Evolutionary conservation across 1,284 basidiomycete species (phyloP).

Genomic region (Ustilago bromivora): DNA sequence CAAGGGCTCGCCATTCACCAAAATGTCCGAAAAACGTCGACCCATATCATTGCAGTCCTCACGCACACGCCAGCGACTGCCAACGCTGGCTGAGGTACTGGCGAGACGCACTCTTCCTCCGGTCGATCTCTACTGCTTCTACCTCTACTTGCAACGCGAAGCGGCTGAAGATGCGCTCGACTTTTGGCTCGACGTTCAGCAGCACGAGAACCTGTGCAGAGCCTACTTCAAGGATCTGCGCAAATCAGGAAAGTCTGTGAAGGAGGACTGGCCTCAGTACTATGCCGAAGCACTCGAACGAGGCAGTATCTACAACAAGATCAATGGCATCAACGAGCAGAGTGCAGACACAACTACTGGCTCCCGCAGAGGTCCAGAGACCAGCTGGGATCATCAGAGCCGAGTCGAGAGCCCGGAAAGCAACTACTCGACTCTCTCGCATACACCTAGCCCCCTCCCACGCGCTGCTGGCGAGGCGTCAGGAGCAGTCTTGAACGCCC

Average conservation of each 20-base stretch:
- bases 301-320: constrained; percentile 88
- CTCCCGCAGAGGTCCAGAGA: constrained; percentile 20
- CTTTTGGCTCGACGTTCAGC: constrained; percentile 98
- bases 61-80: constrained; percentile 67
- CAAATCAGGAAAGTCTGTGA: constrained; percentile 88
- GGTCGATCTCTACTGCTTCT: constrained; percentile 98
- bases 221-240: constrained; percentile 98
- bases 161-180: constrained; percentile 94
- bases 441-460: constrained; percentile 29
- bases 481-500: constrained; percentile 35
- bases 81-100: constrained; percentile 70
- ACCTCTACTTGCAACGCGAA: constrained; percentile 78
- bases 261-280: constrained; percentile 97
- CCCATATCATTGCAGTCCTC: constrained; percentile 49
- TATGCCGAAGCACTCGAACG: constrained; percentile 77
- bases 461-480: constrained; percentile 3
- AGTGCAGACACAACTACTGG: constrained; percentile 11
- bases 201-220: constrained; percentile 97
- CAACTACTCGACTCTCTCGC: constrained; percentile 37
- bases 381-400: constrained; percentile 45
- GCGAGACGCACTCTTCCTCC: constrained; percentile 80
- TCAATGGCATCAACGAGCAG: constrained; percentile 77
- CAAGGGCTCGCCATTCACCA: background rate
- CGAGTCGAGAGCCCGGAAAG: constrained; percentile 44
- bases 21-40: constrained; percentile 50